Evolutionary conservation across 306 rosid species (phyloP).

Genomic region (Acacia crassicarpa): DNA sequence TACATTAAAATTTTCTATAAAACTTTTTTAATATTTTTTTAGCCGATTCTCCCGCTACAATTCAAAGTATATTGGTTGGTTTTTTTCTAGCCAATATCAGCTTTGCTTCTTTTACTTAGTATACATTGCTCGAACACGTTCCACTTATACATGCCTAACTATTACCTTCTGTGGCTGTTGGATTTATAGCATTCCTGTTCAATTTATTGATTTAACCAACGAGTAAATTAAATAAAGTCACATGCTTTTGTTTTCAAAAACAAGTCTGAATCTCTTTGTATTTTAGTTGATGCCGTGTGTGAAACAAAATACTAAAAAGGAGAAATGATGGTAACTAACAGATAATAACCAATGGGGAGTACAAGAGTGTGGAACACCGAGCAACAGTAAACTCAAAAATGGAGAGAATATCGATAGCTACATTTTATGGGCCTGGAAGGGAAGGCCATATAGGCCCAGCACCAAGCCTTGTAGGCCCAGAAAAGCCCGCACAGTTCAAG

Average conservation of each 20-base stretch:
- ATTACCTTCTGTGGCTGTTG: not conserved
- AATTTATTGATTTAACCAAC: too few species aligned
- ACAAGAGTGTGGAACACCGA: not conserved
- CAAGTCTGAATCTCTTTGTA: not conserved
- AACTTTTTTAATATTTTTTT: too few species aligned
- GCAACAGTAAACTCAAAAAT: not conserved
- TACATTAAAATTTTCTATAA: too few species aligned
- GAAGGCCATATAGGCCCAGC: not conserved
- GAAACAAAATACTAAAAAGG: not conserved
- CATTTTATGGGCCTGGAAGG: not conserved
- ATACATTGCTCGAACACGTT: not conserved
- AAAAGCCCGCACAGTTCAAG: not conserved
- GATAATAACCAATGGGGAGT: conserved; percentile 4
- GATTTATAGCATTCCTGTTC: not conserved
- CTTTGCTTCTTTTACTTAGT: not conserved
- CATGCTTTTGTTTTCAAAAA: not conserved
- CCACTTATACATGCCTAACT: not conserved
- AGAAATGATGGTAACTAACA: not conserved
- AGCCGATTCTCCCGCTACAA: too few species aligned
- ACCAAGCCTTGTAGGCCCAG: not conserved
- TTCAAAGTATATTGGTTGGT: too few species aligned
- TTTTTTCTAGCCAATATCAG: too few species aligned
- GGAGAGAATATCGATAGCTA: not conserved
- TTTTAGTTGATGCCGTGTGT: not conserved
- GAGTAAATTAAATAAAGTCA: not conserved